Evolutionary conservation across 108 stramenopile genomes (phyloP), one percentile per base, ranked within the genome.

Genomic region (Epipyxis sp.): DNA sequence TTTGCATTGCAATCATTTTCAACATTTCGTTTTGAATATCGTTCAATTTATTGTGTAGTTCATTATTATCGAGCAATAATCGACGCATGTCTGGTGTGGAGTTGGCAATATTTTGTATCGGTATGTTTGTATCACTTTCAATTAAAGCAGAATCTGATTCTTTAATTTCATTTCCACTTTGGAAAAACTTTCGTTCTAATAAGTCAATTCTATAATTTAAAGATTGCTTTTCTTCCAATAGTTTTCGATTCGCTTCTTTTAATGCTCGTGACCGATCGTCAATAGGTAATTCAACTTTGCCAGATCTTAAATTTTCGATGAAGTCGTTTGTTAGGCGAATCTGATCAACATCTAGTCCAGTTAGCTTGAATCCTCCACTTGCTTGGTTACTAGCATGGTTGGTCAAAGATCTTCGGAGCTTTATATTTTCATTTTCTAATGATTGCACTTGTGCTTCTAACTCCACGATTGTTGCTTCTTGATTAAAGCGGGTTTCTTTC

Each of bases 391-490:
- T 68, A 0, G 90, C 91, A 34, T 83, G 74, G 76, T 90, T 86
- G 59, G 90, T 61, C 0, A 92, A 76, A 32, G 86, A 83, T 59
- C 81, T 54, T 84, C 90, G 61, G 39, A 92, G 80, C 40, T 86
- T 80, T 20, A 77, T 78, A 3, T 90, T 69, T 44, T 91, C 90
- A 42, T 61, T 89, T 68, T 92, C 90, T 42, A 91, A 85, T n/a
- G 57, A 59, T 43, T 90, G 88, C 42, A 91, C 68, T 71, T 92
- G 91, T 0, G 69, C 71, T 54, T 77, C 80, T 6, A 92, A 83
- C 16, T 42, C 45, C 69, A 88, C 83, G 29, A 86, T 82, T 42
- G 82, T 68, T 10, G 59, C 57, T 10, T 85, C 59, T 3, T 85
- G 65, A 42, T 61, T 42, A 34, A 76, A 67, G 62, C 81, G 68